phyloP scores from a whole-genome alignment of 257 asterid species.

The Thymus quinquecostatus region DNA sequence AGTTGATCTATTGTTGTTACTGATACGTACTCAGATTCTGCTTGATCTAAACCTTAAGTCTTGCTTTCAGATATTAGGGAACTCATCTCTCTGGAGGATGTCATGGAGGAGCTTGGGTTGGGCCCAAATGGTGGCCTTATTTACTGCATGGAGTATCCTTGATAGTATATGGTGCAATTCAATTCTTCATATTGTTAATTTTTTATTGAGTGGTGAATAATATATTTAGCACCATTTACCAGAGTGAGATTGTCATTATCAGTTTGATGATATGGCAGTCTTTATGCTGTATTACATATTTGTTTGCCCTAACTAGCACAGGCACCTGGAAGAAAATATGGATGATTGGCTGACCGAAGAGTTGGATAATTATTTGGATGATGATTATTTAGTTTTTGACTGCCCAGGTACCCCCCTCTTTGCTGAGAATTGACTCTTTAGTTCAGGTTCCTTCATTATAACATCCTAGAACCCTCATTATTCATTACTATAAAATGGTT shows the following conservation, averaged over 20 bases:
- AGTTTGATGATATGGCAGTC: conserved; percentile 16
- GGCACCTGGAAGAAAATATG: conserved; percentile 93
- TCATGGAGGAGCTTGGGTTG: conserved; percentile 90
- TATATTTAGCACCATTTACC: conserved; percentile 8
- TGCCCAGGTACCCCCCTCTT: conserved; percentile 72
- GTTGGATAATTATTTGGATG: conserved; percentile 87
- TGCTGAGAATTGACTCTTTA: neutral
- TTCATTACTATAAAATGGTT: neutral
- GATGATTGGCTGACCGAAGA: conserved; percentile 95
- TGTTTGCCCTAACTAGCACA: conserved; percentile 62
- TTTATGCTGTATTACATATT: conserved; percentile 15
- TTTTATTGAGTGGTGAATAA: neutral
- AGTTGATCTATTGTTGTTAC: conserved; percentile 1
- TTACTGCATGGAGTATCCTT: conserved; percentile 99
- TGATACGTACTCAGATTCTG: conserved; percentile 5
- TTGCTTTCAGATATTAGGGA: conserved; percentile 76
- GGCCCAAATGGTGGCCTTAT: conserved; percentile 98
- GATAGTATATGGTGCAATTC: conserved; percentile 10
- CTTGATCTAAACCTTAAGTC: conserved; percentile 12
- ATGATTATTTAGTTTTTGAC: conserved; percentile 91
- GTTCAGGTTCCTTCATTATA: conserved; percentile 4
- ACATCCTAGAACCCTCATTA: neutral
- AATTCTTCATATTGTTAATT: conserved; percentile 14
- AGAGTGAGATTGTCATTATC: conserved; percentile 12
- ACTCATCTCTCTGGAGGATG: conserved; percentile 87